Evolutionary conservation across 805 yeast species (phyloP).

Genomic region (Blastobotrys terrestris): DNA sequence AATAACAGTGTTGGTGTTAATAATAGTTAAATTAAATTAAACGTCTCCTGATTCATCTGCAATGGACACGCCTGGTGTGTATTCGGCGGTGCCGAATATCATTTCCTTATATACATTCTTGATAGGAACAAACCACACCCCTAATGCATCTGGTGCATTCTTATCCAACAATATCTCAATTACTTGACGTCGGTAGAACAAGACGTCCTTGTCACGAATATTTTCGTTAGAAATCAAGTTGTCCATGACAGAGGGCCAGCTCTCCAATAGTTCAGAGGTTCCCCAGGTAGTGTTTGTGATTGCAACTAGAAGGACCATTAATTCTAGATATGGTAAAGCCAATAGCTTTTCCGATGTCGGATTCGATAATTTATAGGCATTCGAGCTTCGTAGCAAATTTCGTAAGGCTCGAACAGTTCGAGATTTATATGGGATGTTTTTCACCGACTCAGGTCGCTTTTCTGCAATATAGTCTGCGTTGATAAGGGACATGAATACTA

Average conservation of each 20-base stretch:
- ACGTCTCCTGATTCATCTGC: conserved; percentile 13
- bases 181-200: conserved; percentile 13
- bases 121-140: conserved; percentile 16
- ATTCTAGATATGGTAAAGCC: conserved; percentile 22
- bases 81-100: conserved; percentile 11
- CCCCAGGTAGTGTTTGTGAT: conserved; percentile 25
- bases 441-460: conserved; percentile 15
- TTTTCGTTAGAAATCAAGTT: conserved; percentile 22
- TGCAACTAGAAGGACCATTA: conserved; percentile 23
- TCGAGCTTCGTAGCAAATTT: conserved; percentile 22
- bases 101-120: conserved; percentile 12
- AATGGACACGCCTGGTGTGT: conserved; percentile 1
- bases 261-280: conserved; percentile 19
- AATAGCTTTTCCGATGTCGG: conserved; percentile 19
- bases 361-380: conserved; percentile 19
- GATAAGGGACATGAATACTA: conserved; percentile 24
- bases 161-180: conserved; percentile 13
- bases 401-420: conserved; percentile 22
- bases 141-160: conserved; percentile 5
- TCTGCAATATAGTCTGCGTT: conserved; percentile 24
- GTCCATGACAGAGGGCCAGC: conserved; percentile 29
- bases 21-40: background rate
- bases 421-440: conserved; percentile 21
- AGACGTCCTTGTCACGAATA: conserved; percentile 14
- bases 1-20: background rate